Percentiles rank a stretch among this genome's conserved stretches.
phyloP scores from a whole-genome alignment of 164 flowering plant genomes.

The Liquidambar formosana region DNA sequence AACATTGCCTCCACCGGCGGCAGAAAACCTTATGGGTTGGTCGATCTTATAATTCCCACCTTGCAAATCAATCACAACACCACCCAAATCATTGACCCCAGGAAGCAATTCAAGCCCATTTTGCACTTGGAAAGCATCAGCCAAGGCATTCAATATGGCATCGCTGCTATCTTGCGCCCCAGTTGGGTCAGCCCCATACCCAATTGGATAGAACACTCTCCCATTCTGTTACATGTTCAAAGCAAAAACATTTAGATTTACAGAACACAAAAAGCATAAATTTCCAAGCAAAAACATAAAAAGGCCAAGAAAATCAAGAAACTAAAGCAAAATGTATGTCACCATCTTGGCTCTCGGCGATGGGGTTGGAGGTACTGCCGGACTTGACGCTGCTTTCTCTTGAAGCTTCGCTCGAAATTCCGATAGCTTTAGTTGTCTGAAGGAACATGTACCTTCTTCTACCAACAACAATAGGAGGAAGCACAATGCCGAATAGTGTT shows the following conservation, averaged over 20 bases:
- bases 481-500: background rate
- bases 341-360: background rate
- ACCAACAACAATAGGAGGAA: conserved; percentile 7
- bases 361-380: background rate
- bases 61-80: conserved; percentile 44
- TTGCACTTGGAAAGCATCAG: conserved; percentile 33
- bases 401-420: conserved; percentile 20
- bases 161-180: conserved; percentile 46
- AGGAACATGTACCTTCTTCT: conserved; percentile 13
- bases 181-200: conserved; percentile 52
- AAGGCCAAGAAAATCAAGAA: background rate
- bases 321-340: background rate
- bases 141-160: conserved; percentile 36
- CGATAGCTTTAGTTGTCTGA: conserved; percentile 8
- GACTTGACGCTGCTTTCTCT: background rate
- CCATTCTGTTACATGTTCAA: conserved; percentile 17
- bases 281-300: background rate
- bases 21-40: conserved; percentile 42
- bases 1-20: conserved; percentile 33
- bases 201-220: conserved; percentile 47
- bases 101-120: conserved; percentile 32
- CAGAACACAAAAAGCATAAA: background rate
- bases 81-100: conserved; percentile 49
- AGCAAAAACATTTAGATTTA: background rate
- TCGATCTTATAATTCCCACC: conserved; percentile 44